Evolutionary conservation across 2,329 filamentous ascomycete species (phyloP).

Genomic region (Cordyceps pruinosa): DNA sequence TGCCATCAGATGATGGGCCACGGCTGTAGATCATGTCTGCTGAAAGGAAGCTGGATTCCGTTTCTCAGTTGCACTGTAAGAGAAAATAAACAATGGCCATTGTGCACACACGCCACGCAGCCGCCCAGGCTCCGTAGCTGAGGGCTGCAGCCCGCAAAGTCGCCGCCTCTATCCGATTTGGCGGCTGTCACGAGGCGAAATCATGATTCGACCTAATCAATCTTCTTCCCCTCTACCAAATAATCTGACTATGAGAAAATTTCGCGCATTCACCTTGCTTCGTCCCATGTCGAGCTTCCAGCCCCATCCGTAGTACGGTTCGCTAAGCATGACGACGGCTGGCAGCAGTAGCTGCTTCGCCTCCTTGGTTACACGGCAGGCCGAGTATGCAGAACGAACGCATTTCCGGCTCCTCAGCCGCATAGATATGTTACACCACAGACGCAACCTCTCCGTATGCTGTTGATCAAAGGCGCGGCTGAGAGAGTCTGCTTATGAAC

Average conservation of each 20-base stretch:
- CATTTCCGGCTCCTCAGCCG: not conserved
- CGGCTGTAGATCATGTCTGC: not conserved
- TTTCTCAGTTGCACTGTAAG: too few species aligned
- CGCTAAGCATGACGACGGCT: not conserved
- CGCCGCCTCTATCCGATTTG: too few species aligned
- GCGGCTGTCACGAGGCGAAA: not conserved
- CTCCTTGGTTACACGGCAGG: not conserved
- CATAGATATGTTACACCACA: not conserved
- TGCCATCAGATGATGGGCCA: not conserved
- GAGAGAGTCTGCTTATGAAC: not conserved
- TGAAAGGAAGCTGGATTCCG: too few species aligned
- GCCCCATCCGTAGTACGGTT: too few species aligned
- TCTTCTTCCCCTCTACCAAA: not conserved
- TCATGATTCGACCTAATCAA: too few species aligned
- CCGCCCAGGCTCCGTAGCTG: not conserved
- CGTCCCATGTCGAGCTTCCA: too few species aligned
- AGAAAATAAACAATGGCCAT: not conserved
- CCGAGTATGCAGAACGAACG: not conserved
- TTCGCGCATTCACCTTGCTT: not conserved
- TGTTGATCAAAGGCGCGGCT: not conserved
- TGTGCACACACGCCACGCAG: not conserved
- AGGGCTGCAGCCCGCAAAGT: not conserved
- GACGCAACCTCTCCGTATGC: not conserved
- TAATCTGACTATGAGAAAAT: too few species aligned
- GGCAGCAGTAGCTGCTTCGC: not conserved